Conservation (phyloP, 2,329 filamentous ascomycete species). For the Talaromyces sp. region DNA sequence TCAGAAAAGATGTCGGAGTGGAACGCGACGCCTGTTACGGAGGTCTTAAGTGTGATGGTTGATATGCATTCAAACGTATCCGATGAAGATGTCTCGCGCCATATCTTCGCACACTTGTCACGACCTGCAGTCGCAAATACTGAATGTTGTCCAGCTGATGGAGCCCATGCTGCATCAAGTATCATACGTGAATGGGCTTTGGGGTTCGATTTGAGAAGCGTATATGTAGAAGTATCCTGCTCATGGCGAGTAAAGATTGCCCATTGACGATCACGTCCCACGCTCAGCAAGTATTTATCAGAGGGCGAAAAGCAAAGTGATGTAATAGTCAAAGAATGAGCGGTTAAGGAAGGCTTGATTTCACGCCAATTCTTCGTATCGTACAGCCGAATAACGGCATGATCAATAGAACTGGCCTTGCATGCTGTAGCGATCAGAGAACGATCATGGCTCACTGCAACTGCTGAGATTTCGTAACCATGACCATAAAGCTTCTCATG, state of each 20-base stretch:
- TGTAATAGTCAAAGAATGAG: constrained; percentile 82
- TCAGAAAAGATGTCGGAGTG: constrained; percentile 34
- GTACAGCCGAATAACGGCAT: constrained; percentile 89
- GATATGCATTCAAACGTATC: constrained; percentile 50
- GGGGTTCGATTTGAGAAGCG: constrained; percentile 60
- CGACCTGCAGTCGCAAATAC: constrained; percentile 83
- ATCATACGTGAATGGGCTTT: constrained; percentile 95
- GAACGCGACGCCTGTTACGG: constrained; percentile 72
- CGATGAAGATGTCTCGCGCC: constrained; percentile 43
- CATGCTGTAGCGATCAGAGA: constrained; percentile 83
- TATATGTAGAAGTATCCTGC: constrained; percentile 48
- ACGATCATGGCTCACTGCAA: constrained; percentile 73
- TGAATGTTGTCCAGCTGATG: constrained; percentile 35
- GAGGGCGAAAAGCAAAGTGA: constrained; percentile 74
- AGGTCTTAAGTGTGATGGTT: constrained; percentile 53
- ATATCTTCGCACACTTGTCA: constrained; percentile 79
- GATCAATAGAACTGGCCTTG: constrained; percentile 85
- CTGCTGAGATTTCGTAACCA: constrained; percentile 90
- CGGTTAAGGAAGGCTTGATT: constrained; percentile 73
- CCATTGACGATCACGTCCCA: constrained; percentile 90
- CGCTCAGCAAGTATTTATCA: constrained; percentile 73
- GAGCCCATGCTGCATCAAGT: constrained; percentile 79
- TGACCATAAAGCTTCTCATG: constrained; percentile 96
- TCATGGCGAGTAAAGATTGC: constrained; percentile 64
- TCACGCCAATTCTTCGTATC: constrained; percentile 82